phyloP scores from a whole-genome alignment of 495 filamentous ascomycete species.

The Hyaloscypha finlandica region DNA sequence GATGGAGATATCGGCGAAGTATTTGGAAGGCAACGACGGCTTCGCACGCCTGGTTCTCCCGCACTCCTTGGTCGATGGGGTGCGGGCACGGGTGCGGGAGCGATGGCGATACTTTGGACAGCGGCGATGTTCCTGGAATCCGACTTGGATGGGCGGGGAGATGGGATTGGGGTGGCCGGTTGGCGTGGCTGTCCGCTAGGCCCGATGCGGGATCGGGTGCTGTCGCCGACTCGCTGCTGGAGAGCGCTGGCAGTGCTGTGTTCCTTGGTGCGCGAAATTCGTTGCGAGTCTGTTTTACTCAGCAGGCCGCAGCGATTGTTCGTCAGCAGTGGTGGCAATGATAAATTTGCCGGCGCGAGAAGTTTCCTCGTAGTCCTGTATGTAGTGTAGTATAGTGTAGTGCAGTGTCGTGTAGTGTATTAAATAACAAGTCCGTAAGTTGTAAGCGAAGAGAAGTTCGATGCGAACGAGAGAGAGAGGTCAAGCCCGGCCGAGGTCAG shows the following conservation, averaged over 20 bases:
- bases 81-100: no score
- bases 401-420: no score
- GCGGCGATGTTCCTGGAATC: not conserved
- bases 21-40: not conserved
- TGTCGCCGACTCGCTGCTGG: not conserved
- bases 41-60: not conserved
- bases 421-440: not conserved
- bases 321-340: constrained; percentile 24
- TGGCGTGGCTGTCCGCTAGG: not conserved
- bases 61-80: not conserved
- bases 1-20: not conserved
- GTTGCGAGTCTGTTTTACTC: constrained; percentile 11
- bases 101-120: not conserved
- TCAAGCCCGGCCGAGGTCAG: constrained; percentile 1
- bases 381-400: no score
- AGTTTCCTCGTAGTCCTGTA: not conserved
- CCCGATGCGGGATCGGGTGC: not conserved
- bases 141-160: not conserved
- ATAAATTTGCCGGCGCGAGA: constrained; percentile 1
- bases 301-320: constrained; percentile 11
- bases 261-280: not conserved
- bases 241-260: not conserved
- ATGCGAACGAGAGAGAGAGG: not conserved
- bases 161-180: not conserved
- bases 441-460: no score